Percentiles rank a stretch among this genome's conserved stretches.
These are phyloP conservation scores for Aegilops umbellulata DNA, from an alignment of 176 grass and related monocot genomes.

Conservation along the genomic window DNA sequence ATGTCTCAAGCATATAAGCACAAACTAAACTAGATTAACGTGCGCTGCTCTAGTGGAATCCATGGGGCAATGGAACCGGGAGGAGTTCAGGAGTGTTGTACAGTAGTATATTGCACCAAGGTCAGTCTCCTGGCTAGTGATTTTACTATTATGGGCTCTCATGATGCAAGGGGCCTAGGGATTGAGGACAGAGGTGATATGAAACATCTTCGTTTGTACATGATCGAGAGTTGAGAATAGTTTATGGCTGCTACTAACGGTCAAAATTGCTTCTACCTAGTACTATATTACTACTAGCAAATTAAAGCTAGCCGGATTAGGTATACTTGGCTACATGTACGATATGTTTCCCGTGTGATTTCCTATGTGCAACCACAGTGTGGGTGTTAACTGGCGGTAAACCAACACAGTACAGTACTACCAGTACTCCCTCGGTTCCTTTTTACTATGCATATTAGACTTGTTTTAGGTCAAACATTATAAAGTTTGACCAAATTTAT, in stretches of 20 bases:
- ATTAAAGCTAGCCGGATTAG: neutral
- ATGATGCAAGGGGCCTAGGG: conserved; percentile 32
- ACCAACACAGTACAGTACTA: no score
- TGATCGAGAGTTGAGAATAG: conserved; percentile 17
- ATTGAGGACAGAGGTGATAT: conserved; percentile 14
- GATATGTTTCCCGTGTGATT: neutral
- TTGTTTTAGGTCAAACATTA: no score
- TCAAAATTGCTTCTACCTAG: conserved; percentile 43
- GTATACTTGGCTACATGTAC: neutral
- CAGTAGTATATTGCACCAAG: neutral
- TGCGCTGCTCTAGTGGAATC: conserved; percentile 20
- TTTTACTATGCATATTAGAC: no score
- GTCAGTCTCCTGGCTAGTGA: conserved; percentile 1
- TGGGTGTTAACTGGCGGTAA: conserved; percentile 3
- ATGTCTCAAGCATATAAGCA: conserved; percentile 26
- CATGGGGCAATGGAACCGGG: conserved; percentile 52
- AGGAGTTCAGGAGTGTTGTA: conserved; percentile 39
- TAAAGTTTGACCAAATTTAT: no score
- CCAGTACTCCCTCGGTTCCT: no score
- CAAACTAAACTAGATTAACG: conserved; percentile 40
- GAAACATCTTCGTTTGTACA: neutral
- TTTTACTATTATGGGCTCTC: conserved; percentile 23
- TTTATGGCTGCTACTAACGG: conserved; percentile 43
- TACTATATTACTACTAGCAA: conserved; percentile 5
- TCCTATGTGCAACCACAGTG: neutral